Base-by-base conservation (phyloP, 345 rosid genomes). In the Sisymbrium irio region DNA sequence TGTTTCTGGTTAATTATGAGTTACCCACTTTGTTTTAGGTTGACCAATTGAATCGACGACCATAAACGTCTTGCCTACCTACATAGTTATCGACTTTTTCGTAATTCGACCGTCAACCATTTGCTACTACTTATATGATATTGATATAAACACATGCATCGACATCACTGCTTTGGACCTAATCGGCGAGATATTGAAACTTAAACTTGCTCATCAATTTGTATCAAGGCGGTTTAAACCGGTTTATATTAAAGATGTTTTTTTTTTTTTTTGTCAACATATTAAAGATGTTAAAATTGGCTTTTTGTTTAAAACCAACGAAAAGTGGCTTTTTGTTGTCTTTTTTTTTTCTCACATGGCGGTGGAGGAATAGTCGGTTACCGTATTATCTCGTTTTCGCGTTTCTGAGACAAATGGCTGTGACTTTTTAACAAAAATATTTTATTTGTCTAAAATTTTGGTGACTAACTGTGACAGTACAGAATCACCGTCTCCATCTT, bases 311-410 rank as follows among this genome's bases (percentile, higher is more conserved):
- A n/a, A n/a, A n/a, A n/a, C n/a, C n/a, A n/a, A n/a, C n/a, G n/a
- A n/a, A n/a, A n/a, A n/a, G n/a, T 51, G 76, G 25, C 25, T 22
- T 22, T 22, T 22, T 22, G 1, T 62, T 53, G 1, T 62, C 42
- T 39, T 32, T 69, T 42, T 69, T 41, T 72, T 51, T 72, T 59
- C 3, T 59, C 5, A 27, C 25, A 15, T 55, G 65, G 20, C 46
- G 70, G 70, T 53, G 76, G 62, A 10, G 13, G 64, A 28, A 18
- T n/a, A 44, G 71, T 73, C 20, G 65, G 71, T 64, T 35, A 65
- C 49, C 30, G 71, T 33, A 55, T 55, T 64, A 73, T 64, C 71
- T 65, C 77, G 57, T 41, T 44, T 33, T 33, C 13, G 65, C 71
- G 56, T 44, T 33, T 54, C n/a, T 45, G 64, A 33, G 57, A 47